Base-by-base conservation (phyloP, 495 filamentous ascomycete species). In the Xylaria nigripes region DNA sequence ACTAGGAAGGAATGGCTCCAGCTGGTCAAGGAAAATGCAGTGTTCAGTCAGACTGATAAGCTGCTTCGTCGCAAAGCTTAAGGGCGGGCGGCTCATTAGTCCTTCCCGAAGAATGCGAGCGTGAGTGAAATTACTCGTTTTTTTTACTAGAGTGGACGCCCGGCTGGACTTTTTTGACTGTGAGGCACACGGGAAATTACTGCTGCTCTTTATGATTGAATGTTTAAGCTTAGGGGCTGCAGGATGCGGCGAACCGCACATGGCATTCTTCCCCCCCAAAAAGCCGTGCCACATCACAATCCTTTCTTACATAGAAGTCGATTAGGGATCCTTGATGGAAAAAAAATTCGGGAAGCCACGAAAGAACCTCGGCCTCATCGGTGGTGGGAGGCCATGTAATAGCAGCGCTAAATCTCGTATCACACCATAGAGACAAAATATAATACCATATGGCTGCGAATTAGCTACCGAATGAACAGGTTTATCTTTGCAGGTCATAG, bases 1-100 rank as follows among this genome's bases (percentile, higher is more conserved):
- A 61, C 66, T 18, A 72, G 71, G 50, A 71, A 67, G 55, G 63
- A 69, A 2, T 85, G 85, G 68, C 77, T 83, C 36, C 61, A 64
- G 19, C 40, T 83, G 56, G 78, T 86, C 48, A 81, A 78, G 57
- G 60, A 68, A 44, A 67, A 72, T 41, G 63, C 77, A 5, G 60
- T 67, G 5, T 80, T 70, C 36, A 64, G 53, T 21, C 50, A 49
- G 21, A 40, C 54, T 0, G 75, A 76, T 27, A 81, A 74, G 59
- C 52, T 76, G 10, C 59, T 84, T 6, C 68, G 72, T 7, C 71
- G 69, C 3, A 78, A 72, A 61, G 21, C 52, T 24, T 66, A 13
- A 60, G 40, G 23, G 40, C 2, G 13, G 24, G n/a, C n/a, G n/a
- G n/a, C n/a, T 25, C 16, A 19, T 1, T 10, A 22, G 8, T 8